Conservation (phyloP, 148 eudicot genomes). For the Cornus controversa region DNA sequence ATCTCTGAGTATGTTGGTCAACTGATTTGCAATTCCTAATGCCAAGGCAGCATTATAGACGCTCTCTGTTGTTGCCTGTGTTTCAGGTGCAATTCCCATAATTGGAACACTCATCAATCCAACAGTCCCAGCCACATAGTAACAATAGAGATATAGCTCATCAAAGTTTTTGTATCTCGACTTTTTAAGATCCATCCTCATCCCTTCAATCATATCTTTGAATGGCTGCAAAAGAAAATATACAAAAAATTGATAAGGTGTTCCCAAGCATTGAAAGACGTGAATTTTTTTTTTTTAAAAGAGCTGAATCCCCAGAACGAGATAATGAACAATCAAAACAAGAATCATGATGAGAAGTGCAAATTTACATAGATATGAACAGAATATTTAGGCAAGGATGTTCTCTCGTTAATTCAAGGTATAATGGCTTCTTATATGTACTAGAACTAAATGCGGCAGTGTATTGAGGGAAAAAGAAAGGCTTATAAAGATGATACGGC, state of each 20-base stretch:
- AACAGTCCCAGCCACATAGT: constrained; percentile 97
- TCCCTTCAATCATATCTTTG: constrained; percentile 98
- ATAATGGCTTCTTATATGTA: background rate
- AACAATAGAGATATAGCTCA: constrained; percentile 86
- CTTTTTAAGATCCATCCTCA: constrained; percentile 87
- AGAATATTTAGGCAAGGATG: background rate
- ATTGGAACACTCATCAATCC: constrained; percentile 97
- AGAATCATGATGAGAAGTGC: background rate
- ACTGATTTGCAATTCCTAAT: constrained; percentile 88
- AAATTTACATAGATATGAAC: background rate
- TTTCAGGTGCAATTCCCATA: constrained; percentile 90
- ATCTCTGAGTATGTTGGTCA: constrained; percentile 96
- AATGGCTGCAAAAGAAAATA: constrained; percentile 63
- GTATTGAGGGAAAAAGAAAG: background rate
- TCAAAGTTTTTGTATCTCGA: constrained; percentile 90
- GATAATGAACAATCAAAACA: background rate
- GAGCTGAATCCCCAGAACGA: background rate
- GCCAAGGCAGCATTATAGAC: constrained; percentile 88
- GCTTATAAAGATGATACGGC: too few relatives aligned
- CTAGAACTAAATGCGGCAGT: background rate
- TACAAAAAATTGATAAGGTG: background rate
- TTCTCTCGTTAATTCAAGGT: background rate
- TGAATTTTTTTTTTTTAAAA: too few relatives aligned
- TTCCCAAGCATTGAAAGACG: background rate
- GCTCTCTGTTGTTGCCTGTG: constrained; percentile 85